Base-by-base conservation (phyloP, 129 eudicot species). In the Oenanthe sinensis region DNA sequence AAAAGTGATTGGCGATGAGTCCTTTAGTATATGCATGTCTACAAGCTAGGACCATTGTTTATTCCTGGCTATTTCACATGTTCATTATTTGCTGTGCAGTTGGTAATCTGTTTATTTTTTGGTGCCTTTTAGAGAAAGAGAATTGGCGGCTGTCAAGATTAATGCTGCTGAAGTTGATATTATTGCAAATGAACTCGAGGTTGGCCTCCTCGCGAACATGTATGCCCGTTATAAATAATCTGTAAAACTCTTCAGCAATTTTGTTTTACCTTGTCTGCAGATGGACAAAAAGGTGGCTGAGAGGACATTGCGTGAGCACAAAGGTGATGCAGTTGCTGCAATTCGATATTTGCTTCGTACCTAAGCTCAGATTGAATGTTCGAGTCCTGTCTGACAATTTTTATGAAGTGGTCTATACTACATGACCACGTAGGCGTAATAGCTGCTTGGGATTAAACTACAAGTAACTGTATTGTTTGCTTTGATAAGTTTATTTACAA, bases 271-370 rank as follows among this genome's bases (percentile, higher is more conserved):
- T 74, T 37, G 30, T 15, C 0, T n/a, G 46, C 86, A 95, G 98
- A 62, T 95, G 87, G 98, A 95, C 91, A 95, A 90, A 90, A 95
- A 95, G 90, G 96, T 95, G 63, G 98, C 98, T 37, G 98, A 95
- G 82, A 88, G 97, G 82, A 90, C 96, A 24, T 69, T 95, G 74
- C 85, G 98, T 8, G 98, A 95, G 85, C 98, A 95, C 88, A 95
- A 95, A 84, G 98, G 97, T 6, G 97, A 95, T 82, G 96, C 98
- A n/a, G 96, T 95, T 78, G 97, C 98, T 80, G 98, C 98, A 46
- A 88, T 95, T 33, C 87, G 96, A 80, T 80, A 87, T 82, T 80
- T 92, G 78, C 87, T 92, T 75, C 78, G 82, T 4, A 84, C 83
- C 67, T 79, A 65, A 16, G 82, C 36, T 63, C 70, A 10, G 39